Evolutionary conservation across 805 yeast species (phyloP).

Genomic region (Brettanomyces naardenensis): DNA sequence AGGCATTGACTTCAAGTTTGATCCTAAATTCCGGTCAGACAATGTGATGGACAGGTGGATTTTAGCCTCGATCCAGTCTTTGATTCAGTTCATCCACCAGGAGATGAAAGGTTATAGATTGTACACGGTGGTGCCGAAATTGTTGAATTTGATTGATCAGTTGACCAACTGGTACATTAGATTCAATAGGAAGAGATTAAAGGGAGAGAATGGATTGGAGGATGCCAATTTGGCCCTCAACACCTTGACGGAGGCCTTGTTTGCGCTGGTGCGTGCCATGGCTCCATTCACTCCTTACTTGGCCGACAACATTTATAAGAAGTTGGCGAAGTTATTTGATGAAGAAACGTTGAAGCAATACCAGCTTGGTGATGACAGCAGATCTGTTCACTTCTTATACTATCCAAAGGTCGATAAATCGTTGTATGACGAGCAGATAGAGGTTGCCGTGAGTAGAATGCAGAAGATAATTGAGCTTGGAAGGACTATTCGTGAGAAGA

Average conservation of each 20-base stretch:
- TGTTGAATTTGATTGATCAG: conserved; percentile 82
- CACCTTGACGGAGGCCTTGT: conserved; percentile 83
- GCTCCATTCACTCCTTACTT: conserved; percentile 98
- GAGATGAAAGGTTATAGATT: conserved; percentile 90
- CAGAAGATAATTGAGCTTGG: conserved; percentile 95
- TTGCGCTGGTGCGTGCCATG: conserved; percentile 89
- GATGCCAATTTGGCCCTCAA: conserved; percentile 86
- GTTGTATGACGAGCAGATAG: conserved; percentile 74
- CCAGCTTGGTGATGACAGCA: conserved; percentile 41
- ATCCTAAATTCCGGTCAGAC: conserved; percentile 53
- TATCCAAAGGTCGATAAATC: conserved; percentile 81
- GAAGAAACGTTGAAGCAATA: conserved; percentile 44
- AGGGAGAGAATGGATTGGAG: conserved; percentile 83
- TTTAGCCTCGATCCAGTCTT: conserved; percentile 90
- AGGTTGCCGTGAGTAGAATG: conserved; percentile 88
- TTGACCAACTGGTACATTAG: conserved; percentile 99
- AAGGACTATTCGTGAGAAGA: conserved; percentile 94
- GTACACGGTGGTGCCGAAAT: conserved; percentile 92
- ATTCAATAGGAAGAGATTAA: conserved; percentile 94
- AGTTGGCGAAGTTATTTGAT: conserved; percentile 56
- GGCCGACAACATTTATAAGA: conserved; percentile 81
- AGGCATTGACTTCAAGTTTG: conserved; percentile 62
- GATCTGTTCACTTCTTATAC: conserved; percentile 90
- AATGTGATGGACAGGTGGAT: conserved; percentile 99
- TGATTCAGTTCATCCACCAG: conserved; percentile 73